phyloP scores from a whole-genome alignment of 2,329 filamentous ascomycete genomes.

The Xylaria sp. region DNA sequence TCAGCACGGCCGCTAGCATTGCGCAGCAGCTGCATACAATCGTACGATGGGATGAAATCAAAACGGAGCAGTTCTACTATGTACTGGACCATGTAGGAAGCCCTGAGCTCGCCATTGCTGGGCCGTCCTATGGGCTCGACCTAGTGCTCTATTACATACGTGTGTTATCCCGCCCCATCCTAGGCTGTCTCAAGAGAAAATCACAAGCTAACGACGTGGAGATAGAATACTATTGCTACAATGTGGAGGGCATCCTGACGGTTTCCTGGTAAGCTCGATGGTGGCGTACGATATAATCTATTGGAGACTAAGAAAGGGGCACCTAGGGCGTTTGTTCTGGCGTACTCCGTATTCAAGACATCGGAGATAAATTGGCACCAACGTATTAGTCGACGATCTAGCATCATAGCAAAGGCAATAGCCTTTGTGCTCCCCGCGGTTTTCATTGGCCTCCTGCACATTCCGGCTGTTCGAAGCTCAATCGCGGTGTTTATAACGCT shows the following conservation, averaged over 20 bases:
- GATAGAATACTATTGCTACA: slow-evolving; percentile 62
- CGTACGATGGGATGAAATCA: slow-evolving; percentile 54
- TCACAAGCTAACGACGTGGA: slow-evolving; percentile 19
- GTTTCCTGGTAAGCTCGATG: slow-evolving; percentile 57
- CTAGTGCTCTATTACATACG: slow-evolving; percentile 61
- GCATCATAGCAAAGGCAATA: slow-evolving; percentile 50
- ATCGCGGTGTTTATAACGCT: slow-evolving; percentile 50
- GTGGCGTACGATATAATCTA: background rate
- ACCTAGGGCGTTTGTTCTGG: slow-evolving; percentile 53
- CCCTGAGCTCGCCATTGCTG: slow-evolving; percentile 57
- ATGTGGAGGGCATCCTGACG: slow-evolving; percentile 59
- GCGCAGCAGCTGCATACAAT: slow-evolving; percentile 58
- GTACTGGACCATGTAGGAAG: slow-evolving; percentile 50
- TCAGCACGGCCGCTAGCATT: slow-evolving; percentile 55
- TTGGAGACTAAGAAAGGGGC: slow-evolving; percentile 4
- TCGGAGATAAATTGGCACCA: slow-evolving; percentile 46
- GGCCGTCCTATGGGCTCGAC: slow-evolving; percentile 55
- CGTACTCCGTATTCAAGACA: slow-evolving; percentile 51
- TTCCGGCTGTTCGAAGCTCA: slow-evolving; percentile 46
- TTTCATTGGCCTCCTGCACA: slow-evolving; percentile 50
- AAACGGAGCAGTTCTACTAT: slow-evolving; percentile 54
- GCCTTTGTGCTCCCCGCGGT: slow-evolving; percentile 53
- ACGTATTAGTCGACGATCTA: slow-evolving; percentile 44
- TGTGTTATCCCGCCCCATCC: slow-evolving; percentile 45
- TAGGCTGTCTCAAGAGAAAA: background rate